These are phyloP conservation scores for Dactylellina cionopaga DNA, from an alignment of 2,329 filamentous ascomycete species.

Conservation along the genomic window DNA sequence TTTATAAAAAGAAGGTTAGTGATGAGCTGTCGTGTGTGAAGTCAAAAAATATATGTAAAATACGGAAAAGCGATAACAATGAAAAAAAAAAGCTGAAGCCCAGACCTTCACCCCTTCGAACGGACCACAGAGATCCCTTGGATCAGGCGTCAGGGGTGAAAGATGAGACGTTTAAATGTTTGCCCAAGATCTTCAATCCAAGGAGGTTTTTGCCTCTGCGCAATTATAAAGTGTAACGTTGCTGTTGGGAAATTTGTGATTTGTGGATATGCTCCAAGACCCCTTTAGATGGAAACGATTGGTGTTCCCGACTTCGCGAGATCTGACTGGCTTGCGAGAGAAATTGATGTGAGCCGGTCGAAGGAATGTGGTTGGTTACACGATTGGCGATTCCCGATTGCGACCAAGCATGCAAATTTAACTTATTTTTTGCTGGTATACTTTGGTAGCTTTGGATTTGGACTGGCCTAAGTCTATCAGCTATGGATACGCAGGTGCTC, in stretches of 20 bases:
- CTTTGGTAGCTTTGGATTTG: too few relatives aligned
- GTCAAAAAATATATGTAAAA: too few relatives aligned
- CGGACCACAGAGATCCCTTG: neutral
- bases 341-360: neutral
- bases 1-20: too few relatives aligned
- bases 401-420: neutral
- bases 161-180: constrained; percentile 10
- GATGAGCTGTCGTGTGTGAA: too few relatives aligned
- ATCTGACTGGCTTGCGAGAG: constrained; percentile 9
- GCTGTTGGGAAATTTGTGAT: neutral
- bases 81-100: neutral
- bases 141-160: neutral
- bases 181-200: too few relatives aligned
- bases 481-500: too few relatives aligned
- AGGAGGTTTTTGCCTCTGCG: too few relatives aligned
- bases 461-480: too few relatives aligned
- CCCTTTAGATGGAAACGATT: constrained; percentile 19
- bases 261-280: neutral
- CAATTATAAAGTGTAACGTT: too few relatives aligned
- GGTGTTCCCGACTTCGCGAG: constrained; percentile 26
- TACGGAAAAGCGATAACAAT: constrained; percentile 4
- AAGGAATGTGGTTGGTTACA: constrained; percentile 18
- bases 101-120: constrained; percentile 5
- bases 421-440: too few relatives aligned
- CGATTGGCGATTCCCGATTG: constrained; percentile 15